phyloP scores from a whole-genome alignment of 768 basidiomycete species.

The Mycena galopus region DNA sequence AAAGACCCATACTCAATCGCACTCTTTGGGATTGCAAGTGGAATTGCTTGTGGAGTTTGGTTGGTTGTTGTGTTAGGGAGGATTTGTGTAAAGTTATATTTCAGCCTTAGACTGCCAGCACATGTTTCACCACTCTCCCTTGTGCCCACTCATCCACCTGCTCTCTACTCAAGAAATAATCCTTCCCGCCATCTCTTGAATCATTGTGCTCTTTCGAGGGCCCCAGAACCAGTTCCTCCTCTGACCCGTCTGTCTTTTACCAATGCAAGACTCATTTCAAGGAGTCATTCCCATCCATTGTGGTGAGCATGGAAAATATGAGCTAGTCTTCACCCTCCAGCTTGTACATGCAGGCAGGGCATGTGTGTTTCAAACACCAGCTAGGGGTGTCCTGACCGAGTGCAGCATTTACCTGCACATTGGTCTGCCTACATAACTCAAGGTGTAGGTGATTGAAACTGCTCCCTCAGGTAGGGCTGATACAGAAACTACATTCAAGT shows the following conservation, averaged over 20 bases:
- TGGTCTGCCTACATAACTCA: neutral
- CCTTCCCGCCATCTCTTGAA: neutral
- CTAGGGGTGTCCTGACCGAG: slow-evolving; percentile 35
- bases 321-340: slow-evolving; percentile 36
- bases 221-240: neutral
- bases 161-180: neutral
- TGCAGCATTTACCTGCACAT: neutral
- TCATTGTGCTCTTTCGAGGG: neutral
- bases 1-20: too few species aligned
- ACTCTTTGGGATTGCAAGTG: too few species aligned
- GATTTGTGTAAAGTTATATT: too few species aligned
- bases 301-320: slow-evolving; percentile 28
- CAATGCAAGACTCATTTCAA: neutral
- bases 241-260: neutral
- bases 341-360: slow-evolving; percentile 43
- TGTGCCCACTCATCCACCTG: neutral
- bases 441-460: neutral
- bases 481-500: too few species aligned
- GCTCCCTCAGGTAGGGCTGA: too few species aligned
- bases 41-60: too few species aligned
- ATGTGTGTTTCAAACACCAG: slow-evolving; percentile 42
- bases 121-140: neutral
- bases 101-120: too few species aligned
- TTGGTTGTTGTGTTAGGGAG: too few species aligned
- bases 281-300: neutral